Evolutionary conservation across 2,329 filamentous ascomycete genomes (phyloP), one percentile per base, ranked within the genome.

Genomic region (Sporothrix phasma): DNA sequence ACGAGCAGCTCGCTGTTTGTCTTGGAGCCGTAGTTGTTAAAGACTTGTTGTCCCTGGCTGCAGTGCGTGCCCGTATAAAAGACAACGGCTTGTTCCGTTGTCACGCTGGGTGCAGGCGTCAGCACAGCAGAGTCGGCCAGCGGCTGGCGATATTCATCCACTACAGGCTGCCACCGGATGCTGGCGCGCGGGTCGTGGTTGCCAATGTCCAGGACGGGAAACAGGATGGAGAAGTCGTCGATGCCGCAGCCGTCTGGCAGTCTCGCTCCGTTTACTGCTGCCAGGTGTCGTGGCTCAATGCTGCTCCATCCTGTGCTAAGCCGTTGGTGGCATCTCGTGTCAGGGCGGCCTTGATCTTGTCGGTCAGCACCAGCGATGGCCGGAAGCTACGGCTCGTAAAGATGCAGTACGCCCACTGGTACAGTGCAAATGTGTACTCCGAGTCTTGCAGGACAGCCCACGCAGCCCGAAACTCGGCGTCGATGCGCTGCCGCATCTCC

Each of bases 11-110:
- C 87, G 65, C 86, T 87, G 69, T 91, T 92, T 6, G 87, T 89
- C 73, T 90, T 89, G 70, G 77, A 73, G 34, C 88, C 88, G 70
- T 92, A 92, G 72, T 89, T 90, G 76, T 90, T 89, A 70, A 80
- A 86, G 26, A 85, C 73, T 68, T 85, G 82, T 34, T 83, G 73
- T 0, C 85, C 84, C 0, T 82, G 74, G 4, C 67, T 58, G 68
- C 86, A 80, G 1, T 69, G 66, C 63, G 77, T 75, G 19, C 70
- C 72, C 8, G 78, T 77, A 17, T 73, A 70, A 10, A 86, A 75
- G 8, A 71, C 73, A 65, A 84, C 39, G 15, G 62, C 47, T 1
- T 41, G 49, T 19, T 22, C 43, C 5, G 22, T 24, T 17, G 34
- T 19, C 1, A 1, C 41, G 15, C 15, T 26, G 34, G 54, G 15